Evolutionary conservation across 179 eudicot species (phyloP).

Genomic region (Silene vulgaris): DNA sequence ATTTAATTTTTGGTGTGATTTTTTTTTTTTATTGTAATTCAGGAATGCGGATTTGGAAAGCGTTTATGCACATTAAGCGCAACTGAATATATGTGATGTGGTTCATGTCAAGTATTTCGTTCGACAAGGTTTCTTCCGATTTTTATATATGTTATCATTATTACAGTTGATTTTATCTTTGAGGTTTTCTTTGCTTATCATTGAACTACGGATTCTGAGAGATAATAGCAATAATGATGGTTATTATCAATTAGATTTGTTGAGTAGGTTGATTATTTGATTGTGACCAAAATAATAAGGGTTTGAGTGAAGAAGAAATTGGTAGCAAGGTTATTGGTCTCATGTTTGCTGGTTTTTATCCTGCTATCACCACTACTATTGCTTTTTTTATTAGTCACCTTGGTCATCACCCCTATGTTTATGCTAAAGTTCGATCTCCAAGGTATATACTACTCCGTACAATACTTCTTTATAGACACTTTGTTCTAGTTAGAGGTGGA

Average conservation of each 20-base stretch:
- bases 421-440: constrained; percentile 13
- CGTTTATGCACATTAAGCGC: no score
- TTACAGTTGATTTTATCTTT: no score
- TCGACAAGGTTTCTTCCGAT: no score
- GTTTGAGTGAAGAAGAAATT: constrained; percentile 15
- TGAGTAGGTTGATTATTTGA: constrained; percentile 14
- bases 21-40: no score
- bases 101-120: no score
- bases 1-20: no score
- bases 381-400: constrained; percentile 17
- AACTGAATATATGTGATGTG: no score
- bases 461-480: not conserved
- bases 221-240: not conserved
- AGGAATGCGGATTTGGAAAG: no score
- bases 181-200: no score
- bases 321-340: constrained; percentile 19
- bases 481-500: no score
- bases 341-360: constrained; percentile 21
- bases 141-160: no score
- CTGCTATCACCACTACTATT: constrained; percentile 12
- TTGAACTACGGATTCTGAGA: no score
- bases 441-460: constrained; percentile 19
- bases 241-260: constrained; percentile 3
- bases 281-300: not conserved
- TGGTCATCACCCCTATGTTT: constrained; percentile 2